Conservation (phyloP, 306 rosid genomes). For the Alnus rubra region DNA sequence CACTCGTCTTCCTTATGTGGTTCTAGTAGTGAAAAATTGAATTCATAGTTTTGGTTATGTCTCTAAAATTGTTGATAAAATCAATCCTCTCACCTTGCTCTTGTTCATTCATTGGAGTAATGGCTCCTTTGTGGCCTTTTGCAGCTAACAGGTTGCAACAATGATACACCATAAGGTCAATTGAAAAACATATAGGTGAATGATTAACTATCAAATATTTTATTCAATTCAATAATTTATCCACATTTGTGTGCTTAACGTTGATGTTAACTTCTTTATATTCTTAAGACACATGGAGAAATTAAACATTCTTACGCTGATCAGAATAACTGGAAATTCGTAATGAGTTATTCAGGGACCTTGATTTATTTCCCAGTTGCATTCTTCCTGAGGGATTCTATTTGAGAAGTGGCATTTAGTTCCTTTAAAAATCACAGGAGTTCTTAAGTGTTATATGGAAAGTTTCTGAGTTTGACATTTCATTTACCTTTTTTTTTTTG, state of each 20-base stretch:
- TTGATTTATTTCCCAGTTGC: background rate
- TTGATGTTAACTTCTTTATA: background rate
- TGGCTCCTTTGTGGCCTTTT: background rate
- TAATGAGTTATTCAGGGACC: background rate
- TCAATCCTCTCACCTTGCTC: background rate
- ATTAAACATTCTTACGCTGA: background rate
- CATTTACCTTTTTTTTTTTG: background rate
- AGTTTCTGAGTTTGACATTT: constrained; percentile 8
- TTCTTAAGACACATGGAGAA: background rate
- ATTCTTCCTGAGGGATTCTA: background rate
- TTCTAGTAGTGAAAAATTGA: background rate
- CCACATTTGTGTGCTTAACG: background rate
- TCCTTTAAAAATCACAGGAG: background rate
- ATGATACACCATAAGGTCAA: background rate
- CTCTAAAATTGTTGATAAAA: background rate
- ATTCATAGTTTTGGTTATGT: background rate
- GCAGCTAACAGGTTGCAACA: background rate
- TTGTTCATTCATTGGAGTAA: background rate
- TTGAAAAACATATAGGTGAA: background rate
- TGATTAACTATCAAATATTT: background rate
- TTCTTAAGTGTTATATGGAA: background rate
- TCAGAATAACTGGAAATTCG: background rate
- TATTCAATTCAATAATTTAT: background rate
- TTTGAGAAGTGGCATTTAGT: background rate
- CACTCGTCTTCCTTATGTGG: background rate